A percentile compares a stretch with the other conserved stretches of the same genome.
Evolutionary conservation across 331 rosid genomes (phyloP).

Genomic region (Malus hybrid): DNA sequence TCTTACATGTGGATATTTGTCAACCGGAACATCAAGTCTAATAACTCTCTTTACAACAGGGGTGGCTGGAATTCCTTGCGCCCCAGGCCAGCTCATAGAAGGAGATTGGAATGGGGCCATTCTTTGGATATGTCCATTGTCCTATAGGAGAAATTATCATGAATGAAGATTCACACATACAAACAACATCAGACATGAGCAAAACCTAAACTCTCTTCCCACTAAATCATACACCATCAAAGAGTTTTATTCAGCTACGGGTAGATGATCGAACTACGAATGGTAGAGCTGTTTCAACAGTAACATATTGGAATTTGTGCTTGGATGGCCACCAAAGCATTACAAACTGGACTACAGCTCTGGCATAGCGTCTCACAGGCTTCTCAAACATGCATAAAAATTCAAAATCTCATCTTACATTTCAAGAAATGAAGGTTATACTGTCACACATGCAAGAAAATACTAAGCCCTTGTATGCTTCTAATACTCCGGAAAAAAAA

Average conservation of each 20-base stretch:
- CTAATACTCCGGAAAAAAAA: background rate
- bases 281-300: background rate
- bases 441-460: background rate
- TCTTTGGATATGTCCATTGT: constrained; percentile 51
- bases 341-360: background rate
- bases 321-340: background rate
- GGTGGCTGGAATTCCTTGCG: constrained; percentile 63
- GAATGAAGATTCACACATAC: background rate
- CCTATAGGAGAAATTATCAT: constrained; percentile 38
- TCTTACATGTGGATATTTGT: constrained; percentile 87
- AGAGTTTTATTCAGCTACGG: background rate
- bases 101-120: constrained; percentile 60
- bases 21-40: constrained; percentile 87
- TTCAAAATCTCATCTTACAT: background rate
- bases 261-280: background rate
- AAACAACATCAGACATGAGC: background rate
- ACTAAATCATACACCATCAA: background rate
- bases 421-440: background rate
- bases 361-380: background rate
- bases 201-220: background rate
- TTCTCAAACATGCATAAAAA: background rate
- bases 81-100: constrained; percentile 63
- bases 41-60: constrained; percentile 75
- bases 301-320: background rate
- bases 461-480: background rate